Evolutionary conservation across 805 yeast genomes (phyloP).

Genomic region (Candida nanaspora): DNA sequence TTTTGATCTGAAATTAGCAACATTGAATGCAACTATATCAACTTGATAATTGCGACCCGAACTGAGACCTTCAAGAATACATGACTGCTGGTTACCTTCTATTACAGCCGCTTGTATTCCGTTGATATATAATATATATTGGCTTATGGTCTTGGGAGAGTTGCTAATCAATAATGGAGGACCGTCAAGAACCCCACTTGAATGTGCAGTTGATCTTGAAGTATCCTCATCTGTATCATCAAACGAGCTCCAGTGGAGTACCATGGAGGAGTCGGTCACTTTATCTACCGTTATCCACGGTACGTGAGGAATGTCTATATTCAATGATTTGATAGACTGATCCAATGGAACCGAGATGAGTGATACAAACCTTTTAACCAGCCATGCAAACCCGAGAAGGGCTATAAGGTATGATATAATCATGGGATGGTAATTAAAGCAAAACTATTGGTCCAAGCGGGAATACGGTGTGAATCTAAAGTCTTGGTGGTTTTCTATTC

Average conservation of each 20-base stretch:
- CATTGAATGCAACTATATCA: conserved; percentile 35
- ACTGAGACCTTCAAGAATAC: conserved; percentile 24
- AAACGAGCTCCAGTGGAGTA: conserved; percentile 46
- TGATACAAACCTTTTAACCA: conserved; percentile 18
- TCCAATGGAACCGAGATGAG: conserved; percentile 36
- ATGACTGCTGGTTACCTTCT: conserved; percentile 29
- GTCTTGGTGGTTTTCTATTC: too few species aligned
- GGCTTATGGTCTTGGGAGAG: conserved; percentile 22
- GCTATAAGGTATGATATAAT: conserved; percentile 14
- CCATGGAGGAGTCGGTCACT: conserved; percentile 37
- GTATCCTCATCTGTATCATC: neutral
- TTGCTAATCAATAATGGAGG: conserved; percentile 17
- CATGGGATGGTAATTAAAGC: too few species aligned
- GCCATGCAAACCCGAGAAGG: conserved; percentile 21
- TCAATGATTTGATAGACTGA: conserved; percentile 36
- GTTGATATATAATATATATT: conserved; percentile 31
- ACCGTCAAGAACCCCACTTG: conserved; percentile 18
- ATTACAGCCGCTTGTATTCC: conserved; percentile 29
- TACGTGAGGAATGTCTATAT: conserved; percentile 47
- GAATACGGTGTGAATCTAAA: neutral
- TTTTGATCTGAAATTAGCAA: conserved; percentile 31
- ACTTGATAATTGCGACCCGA: conserved; percentile 33
- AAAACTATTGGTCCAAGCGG: too few species aligned
- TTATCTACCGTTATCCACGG: conserved; percentile 51
- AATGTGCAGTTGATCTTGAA: conserved; percentile 1